Evolutionary conservation across 257 asterid genomes (phyloP), one percentile per base, ranked within the genome.

Genomic region (Solanum ossicruentum): DNA sequence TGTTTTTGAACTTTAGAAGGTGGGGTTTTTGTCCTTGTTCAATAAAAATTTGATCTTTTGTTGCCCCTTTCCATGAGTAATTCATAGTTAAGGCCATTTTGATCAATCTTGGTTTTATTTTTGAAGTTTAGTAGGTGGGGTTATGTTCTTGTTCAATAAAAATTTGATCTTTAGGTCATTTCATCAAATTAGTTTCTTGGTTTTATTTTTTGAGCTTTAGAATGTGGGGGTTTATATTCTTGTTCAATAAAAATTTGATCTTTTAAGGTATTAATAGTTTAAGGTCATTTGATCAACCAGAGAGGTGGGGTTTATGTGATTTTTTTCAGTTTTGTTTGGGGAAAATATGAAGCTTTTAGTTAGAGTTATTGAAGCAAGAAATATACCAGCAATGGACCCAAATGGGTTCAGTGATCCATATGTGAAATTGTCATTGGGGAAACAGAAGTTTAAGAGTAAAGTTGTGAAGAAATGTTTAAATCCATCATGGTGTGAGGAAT

Each of bases 401-500:
- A 97, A 95, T 89, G 99, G 98, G 28, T 91, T 91, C 73, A 95
- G 97, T 89, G 99, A 97, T 89, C 99, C 99, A 41, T 97, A 97
- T 84, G 99, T 94, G 49, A 97, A 93, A 85, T 87, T 97, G 85
- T 96, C 93, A 91, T 66, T 97, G 88, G 99, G 99, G 32, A 97
- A 83, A 90, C 99, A 94, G 83, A 93, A 86, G 86, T 91, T 89
- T 85, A 90, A 85, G 91, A 94, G 93, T 82, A 95, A 95, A 90
- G 99, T 95, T 39, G 93, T 95, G 58, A 93, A 95, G 91, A 97
- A 97, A 90, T 87, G 91, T 86, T 88, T 97, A 89, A 97, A 90
- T 60, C 99, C 99, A 23, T 91, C 98, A 2, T 97, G 99, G 99
- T 93, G 97, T 66, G 98, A 97, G 88, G 99, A 97, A 60, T 95